Evolutionary conservation across 1,284 basidiomycete species (phyloP).

Genomic region (Trichosporon asahii): DNA sequence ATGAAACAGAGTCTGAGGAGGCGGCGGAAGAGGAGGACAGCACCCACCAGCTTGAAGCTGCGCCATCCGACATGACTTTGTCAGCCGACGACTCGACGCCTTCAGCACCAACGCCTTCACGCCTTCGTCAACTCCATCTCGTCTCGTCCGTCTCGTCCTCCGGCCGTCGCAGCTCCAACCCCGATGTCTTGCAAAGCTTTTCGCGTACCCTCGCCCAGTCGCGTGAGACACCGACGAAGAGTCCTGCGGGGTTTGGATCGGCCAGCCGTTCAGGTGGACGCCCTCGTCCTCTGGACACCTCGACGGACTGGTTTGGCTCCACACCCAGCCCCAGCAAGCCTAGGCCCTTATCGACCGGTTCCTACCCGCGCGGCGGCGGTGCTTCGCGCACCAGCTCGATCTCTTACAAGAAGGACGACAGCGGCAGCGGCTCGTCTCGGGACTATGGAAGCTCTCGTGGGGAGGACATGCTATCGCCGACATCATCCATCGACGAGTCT

Average conservation of each 20-base stretch:
- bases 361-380: neutral
- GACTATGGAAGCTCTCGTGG: slow-evolving; percentile 21
- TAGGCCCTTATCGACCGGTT: slow-evolving; percentile 5
- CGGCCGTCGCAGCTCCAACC: slow-evolving; percentile 27
- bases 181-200: slow-evolving; percentile 19
- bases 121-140: slow-evolving; percentile 41
- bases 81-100: slow-evolving; percentile 13
- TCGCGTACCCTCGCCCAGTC: slow-evolving; percentile 4
- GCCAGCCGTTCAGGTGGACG: slow-evolving; percentile 22
- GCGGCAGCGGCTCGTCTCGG: slow-evolving; percentile 24
- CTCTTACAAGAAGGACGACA: slow-evolving; percentile 43
- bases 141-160: slow-evolving; percentile 28
- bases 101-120: slow-evolving; percentile 32
- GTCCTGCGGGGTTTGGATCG: slow-evolving; percentile 34
- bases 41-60: neutral
- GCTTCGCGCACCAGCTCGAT: slow-evolving; percentile 37
- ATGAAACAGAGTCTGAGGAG: slow-evolving; percentile 44
- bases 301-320: slow-evolving; percentile 13
- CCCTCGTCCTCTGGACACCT: slow-evolving; percentile 33
- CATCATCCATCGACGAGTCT: slow-evolving; percentile 9
- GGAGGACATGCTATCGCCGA: neutral
- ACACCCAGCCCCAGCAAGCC: slow-evolving; percentile 17
- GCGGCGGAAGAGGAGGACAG: slow-evolving; percentile 14
- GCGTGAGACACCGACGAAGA: slow-evolving; percentile 31
- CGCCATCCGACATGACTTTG: slow-evolving; percentile 13